Base-by-base conservation (phyloP, 2,329 filamentous ascomycete species). In the Hirsutella minnesotensis region DNA sequence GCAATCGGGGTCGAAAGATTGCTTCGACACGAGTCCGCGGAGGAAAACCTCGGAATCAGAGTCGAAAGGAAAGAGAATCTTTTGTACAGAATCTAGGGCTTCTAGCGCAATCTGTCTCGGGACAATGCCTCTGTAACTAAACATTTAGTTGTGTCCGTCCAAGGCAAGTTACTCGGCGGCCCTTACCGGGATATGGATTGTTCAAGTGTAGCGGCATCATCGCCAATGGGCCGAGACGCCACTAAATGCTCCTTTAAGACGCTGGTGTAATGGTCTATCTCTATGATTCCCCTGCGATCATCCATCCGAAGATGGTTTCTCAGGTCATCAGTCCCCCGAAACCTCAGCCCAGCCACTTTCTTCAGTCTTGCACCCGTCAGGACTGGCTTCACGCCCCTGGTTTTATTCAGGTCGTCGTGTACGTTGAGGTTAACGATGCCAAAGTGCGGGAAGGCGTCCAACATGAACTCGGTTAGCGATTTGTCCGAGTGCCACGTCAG, bases 211-310 rank as follows among this genome's bases (percentile, higher is more conserved):
- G 30, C 8, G 5, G 30, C n/a, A 29, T 13, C 8, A 13, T 7
- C n/a, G n/a, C n/a, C 7, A 31, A 5, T 5, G 2, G 30, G 30
- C 7, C 30, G 30, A 5, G 30, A 31, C 10, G 19, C 19, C 19
- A 21, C 4, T n/a, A 44, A 27, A 21, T 44, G 37, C 37, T 44
- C 42, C 29, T 40, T 44, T 9, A 44, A 20, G 7, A 44, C 29
- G 19, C 38, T 40, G 20, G 42, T 44, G 22, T 44, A 27, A n/a
- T 44, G 42, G 21, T 40, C 40, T 7, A 44, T 37, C n/a, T 40
- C 20, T 20, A 44, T 20, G 16, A 40, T 30, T 5, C 37, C 37
- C 15, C 16, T 40, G 19, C 20, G 12, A 9, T 13, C 5, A 22
- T 44, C 42, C 15, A 44, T 15, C 8, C 37, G 24, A 18, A 44